Conservation (phyloP, 2,329 filamentous ascomycete genomes). For the Rasamsonia emersonii region DNA sequence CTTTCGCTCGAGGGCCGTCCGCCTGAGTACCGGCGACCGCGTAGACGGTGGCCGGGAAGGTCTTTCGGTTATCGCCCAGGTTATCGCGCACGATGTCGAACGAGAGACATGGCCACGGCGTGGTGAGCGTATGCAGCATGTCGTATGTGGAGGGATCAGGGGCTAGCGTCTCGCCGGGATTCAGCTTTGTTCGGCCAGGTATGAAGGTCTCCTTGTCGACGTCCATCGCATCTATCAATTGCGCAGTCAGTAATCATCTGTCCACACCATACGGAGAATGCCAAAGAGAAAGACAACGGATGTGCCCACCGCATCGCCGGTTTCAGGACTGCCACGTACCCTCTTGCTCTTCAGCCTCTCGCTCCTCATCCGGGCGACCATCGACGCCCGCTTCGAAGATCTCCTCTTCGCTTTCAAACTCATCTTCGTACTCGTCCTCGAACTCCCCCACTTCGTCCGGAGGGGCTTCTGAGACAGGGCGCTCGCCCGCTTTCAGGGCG, state of each 20-base stretch:
- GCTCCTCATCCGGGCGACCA: conserved; percentile 81
- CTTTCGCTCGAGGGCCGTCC: conserved; percentile 61
- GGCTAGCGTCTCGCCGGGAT: conserved; percentile 79
- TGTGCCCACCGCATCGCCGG: conserved; percentile 12
- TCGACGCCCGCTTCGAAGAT: conserved; percentile 92
- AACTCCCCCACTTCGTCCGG: conserved; percentile 53
- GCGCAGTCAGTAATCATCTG: conserved; percentile 11
- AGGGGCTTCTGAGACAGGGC: conserved; percentile 43
- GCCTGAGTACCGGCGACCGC: conserved; percentile 92
- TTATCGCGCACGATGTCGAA: conserved; percentile 85
- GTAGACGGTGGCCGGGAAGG: conserved; percentile 94
- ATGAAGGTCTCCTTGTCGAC: conserved; percentile 94
- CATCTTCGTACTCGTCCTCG: conserved; percentile 82
- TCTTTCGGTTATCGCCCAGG: conserved; percentile 79
- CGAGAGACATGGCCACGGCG: conserved; percentile 93
- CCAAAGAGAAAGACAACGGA: conserved; percentile 5
- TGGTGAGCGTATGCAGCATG: conserved; percentile 90
- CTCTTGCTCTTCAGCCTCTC: conserved; percentile 78
- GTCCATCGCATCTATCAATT: conserved; percentile 65
- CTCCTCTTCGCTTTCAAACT: conserved; percentile 90
- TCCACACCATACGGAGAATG: neutral
- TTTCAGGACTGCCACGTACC: conserved; percentile 37
- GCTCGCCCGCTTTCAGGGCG: conserved; percentile 53
- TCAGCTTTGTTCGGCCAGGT: conserved; percentile 83
- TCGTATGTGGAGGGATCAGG: conserved; percentile 94